Conservation (phyloP, 2,329 filamentous ascomycete genomes). For the Scytalidium sp. region DNA sequence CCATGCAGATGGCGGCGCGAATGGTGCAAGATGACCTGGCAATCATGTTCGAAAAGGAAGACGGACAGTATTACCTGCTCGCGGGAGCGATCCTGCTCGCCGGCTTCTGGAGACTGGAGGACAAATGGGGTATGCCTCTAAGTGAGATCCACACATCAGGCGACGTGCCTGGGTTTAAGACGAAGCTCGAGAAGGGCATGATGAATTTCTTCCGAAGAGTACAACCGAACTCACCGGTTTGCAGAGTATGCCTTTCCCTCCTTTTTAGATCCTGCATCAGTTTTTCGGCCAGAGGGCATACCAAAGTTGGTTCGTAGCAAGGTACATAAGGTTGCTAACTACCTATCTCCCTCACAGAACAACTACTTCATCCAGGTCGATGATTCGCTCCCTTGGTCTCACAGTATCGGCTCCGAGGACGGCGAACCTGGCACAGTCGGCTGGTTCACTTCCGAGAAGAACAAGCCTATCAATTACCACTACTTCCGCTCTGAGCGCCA, state of each 20-base stretch:
- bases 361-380: constrained; percentile 92
- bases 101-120: constrained; percentile 79
- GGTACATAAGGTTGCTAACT: constrained; percentile 1
- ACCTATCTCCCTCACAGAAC: constrained; percentile 50
- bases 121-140: constrained; percentile 78
- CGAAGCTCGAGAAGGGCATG: constrained; percentile 76
- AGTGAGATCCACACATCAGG: constrained; percentile 78
- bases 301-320: too few species aligned
- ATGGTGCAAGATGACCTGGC: constrained; percentile 80
- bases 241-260: constrained; percentile 23
- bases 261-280: not conserved
- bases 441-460: constrained; percentile 75
- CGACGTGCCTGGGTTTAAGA: constrained; percentile 68
- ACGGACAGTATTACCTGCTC: constrained; percentile 79
- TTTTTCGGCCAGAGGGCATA: too few species aligned
- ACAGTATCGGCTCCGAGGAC: constrained; percentile 74
- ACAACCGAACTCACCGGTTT: constrained; percentile 61
- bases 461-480: constrained; percentile 69
- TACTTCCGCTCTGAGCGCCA: constrained; percentile 70
- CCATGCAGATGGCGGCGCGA: constrained; percentile 71
- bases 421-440: constrained; percentile 46
- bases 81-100: constrained; percentile 73
- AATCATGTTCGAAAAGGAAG: constrained; percentile 73
- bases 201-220: constrained; percentile 75
- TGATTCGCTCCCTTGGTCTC: constrained; percentile 71